phyloP scores from a whole-genome alignment of 148 eudicot species.

The Camellia lanceoleosa region DNA sequence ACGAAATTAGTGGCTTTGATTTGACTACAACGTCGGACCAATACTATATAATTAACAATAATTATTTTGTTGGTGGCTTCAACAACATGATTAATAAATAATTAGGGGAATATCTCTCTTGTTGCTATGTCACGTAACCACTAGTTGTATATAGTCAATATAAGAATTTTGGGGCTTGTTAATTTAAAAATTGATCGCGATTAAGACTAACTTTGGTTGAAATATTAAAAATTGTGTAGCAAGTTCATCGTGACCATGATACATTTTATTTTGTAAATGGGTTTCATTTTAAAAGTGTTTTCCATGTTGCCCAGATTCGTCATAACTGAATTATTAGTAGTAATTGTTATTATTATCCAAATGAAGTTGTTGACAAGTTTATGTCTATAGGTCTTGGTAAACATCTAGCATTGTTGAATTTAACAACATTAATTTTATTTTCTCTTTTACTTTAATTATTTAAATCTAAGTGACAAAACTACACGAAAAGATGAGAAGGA shows the following conservation, averaged over 20 bases:
- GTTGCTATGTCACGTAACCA: neutral
- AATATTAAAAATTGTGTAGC: neutral
- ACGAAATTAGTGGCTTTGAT: neutral
- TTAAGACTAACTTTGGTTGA: neutral
- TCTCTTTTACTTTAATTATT: no score
- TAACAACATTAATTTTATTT: slow-evolving; percentile 2
- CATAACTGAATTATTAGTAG: neutral
- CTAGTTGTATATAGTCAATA: neutral
- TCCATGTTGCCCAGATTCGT: neutral
- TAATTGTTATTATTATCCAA: slow-evolving; percentile 2
- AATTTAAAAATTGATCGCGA: neutral
- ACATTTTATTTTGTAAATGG: neutral
- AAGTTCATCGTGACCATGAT: neutral
- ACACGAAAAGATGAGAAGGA: neutral
- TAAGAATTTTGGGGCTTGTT: neutral
- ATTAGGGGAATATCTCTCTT: neutral
- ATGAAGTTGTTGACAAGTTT: slow-evolving; percentile 15
- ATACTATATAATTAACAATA: neutral
- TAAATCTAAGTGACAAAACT: no score
- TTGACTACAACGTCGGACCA: neutral
- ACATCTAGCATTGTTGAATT: neutral
- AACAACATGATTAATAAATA: slow-evolving; percentile 12
- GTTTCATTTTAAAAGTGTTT: neutral
- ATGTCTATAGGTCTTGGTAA: neutral
- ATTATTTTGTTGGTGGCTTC: slow-evolving; percentile 17